Percentiles rank a stretch among this genome's conserved stretches.
Conservation (phyloP, 176 grass and related monocot species). For the Aegilops sharonensis region DNA sequence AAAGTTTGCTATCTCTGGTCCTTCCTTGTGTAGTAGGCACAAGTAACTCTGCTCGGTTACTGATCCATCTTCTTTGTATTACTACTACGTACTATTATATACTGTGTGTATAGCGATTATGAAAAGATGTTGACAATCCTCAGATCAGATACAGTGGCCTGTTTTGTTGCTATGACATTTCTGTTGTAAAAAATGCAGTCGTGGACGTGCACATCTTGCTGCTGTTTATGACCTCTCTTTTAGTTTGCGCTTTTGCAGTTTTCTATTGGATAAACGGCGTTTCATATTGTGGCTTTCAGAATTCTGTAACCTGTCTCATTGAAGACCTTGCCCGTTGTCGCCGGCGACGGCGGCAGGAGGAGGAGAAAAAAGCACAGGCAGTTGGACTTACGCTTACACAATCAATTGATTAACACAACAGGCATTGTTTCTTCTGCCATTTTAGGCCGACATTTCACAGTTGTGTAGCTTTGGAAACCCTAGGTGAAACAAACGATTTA, state of each 20-base stretch:
- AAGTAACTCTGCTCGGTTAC: not conserved
- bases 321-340: no score
- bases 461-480: not conserved
- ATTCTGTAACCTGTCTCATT: no score
- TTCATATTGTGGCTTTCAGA: no score
- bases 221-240: not conserved
- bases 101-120: not conserved
- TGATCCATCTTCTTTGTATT: not conserved
- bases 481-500: not conserved
- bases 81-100: not conserved
- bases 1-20: not conserved
- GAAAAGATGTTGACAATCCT: not conserved
- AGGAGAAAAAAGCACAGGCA: no score
- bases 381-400: no score
- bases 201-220: not conserved
- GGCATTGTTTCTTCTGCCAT: not conserved
- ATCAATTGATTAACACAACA: not conserved
- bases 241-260: not conserved
- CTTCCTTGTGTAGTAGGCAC: not conserved
- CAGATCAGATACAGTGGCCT: slow-evolving; percentile 5
- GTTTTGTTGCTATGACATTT: not conserved
- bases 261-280: no score
- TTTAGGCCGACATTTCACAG: not conserved
- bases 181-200: not conserved
- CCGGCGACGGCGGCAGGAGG: no score